phyloP scores from a whole-genome alignment of 441 rosid genomes.

The Jatropha podagrica region DNA sequence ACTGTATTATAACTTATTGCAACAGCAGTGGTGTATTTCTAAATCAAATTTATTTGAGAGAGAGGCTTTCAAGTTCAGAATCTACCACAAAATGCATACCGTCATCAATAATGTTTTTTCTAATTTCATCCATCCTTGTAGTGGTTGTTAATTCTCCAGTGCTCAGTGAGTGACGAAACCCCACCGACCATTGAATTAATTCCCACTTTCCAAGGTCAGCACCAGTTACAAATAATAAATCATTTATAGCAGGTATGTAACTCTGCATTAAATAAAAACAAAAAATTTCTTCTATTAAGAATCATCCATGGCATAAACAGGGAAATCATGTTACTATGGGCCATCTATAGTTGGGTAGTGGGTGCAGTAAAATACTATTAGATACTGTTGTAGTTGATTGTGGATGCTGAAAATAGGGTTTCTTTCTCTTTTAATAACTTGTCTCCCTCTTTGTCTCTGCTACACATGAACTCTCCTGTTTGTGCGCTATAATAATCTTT shows the following conservation, averaged over 20 bases:
- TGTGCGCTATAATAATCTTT: constrained; percentile 23
- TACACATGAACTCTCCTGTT: constrained; percentile 44
- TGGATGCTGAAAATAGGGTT: not conserved
- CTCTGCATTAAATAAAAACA: too few species aligned
- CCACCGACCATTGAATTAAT: constrained; percentile 25
- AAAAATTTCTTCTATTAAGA: not conserved
- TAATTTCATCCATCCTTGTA: too few species aligned
- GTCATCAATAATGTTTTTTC: not conserved
- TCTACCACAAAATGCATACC: not conserved
- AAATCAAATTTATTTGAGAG: too few species aligned
- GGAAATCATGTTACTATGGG: not conserved
- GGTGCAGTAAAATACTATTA: too few species aligned
- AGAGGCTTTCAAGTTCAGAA: too few species aligned
- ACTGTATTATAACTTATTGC: too few species aligned
- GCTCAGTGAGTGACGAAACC: constrained; percentile 12
- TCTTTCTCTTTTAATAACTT: not conserved
- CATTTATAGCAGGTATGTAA: too few species aligned
- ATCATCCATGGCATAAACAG: not conserved
- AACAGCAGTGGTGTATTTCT: too few species aligned
- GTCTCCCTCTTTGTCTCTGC: constrained; percentile 36
- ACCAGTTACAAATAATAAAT: too few species aligned
- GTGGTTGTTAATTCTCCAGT: not conserved
- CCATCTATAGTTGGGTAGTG: not conserved
- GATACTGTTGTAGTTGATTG: not conserved
- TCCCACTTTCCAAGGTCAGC: too few species aligned